Percentiles rank a stretch among this genome's conserved stretches.
phyloP scores from a whole-genome alignment of 1,284 basidiomycete genomes.

The Filobasidium uniguttulatum region DNA sequence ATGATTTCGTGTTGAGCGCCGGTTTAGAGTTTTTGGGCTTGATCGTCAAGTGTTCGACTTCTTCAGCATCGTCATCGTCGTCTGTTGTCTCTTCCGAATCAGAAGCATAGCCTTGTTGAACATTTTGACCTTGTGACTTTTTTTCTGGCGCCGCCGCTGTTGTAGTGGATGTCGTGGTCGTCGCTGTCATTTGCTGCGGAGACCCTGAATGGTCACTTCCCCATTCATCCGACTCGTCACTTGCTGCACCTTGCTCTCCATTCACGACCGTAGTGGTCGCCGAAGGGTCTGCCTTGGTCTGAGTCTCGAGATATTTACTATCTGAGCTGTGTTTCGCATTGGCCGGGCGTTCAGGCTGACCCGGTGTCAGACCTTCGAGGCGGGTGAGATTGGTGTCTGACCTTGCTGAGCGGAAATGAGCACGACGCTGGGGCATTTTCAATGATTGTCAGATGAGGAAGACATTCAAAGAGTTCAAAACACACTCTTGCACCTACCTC shows the following conservation, averaged over 20 bases:
- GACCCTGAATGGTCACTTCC: neutral
- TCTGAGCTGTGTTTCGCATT: neutral
- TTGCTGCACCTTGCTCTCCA: too few relatives aligned
- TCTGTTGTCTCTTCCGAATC: slow-evolving; percentile 2
- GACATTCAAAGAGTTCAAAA: neutral
- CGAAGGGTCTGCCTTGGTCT: neutral
- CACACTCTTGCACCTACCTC: neutral
- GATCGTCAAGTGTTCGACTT: slow-evolving; percentile 6
- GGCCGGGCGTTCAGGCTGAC: neutral
- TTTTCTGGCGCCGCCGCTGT: neutral
- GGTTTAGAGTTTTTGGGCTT: slow-evolving; percentile 4
- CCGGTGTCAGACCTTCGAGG: neutral
- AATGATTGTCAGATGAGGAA: neutral
- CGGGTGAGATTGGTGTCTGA: neutral
- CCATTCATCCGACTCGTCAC: neutral
- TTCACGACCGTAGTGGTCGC: too few relatives aligned
- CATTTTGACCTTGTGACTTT: slow-evolving; percentile 1
- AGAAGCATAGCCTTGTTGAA: slow-evolving; percentile 1
- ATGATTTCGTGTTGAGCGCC: neutral
- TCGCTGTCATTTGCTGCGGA: neutral
- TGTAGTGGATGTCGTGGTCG: neutral
- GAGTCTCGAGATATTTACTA: neutral
- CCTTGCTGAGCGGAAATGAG: neutral
- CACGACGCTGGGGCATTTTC: neutral
- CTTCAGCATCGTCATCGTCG: slow-evolving; percentile 3